Base-by-base conservation (phyloP, 805 yeast genomes). In the Wilhelminamyces savonicus region DNA sequence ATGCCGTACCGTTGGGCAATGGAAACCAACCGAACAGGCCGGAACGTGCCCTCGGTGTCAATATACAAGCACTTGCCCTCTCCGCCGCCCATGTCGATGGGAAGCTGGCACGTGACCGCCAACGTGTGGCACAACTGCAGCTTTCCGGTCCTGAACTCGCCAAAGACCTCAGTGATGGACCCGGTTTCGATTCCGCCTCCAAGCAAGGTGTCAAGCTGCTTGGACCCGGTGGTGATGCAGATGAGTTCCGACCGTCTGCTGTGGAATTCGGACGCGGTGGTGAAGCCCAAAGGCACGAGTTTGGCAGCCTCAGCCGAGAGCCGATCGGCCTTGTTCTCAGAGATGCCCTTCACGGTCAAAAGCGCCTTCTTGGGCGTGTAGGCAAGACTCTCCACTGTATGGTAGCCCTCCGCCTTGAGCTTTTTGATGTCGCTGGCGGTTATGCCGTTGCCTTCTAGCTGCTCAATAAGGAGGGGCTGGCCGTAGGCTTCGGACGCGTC, bases 111-210 rank as follows among this genome's bases (percentile, higher is more conserved):
- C 2, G 97, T 90, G 5, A 92, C 95, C 0, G 97, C 95, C 32
- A 92, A 68, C 2, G 97, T 92, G 54, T 92, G 98, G 57, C 98
- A 92, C 27, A 92, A 62, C 63, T 92, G 98, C 4, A 97, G 86
- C 54, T 92, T 92, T 26, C 98, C 98, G 2, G 98, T 92, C 63
- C 97, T 76, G 55, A 88, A 92, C 57, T 92, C 98, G 21, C 98
- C 98, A 63, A 85, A 92, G 7, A 90, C 74, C 59, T 92, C 98
- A 1, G 98, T 92, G 41, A 92, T 82, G 2, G 95, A 83, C 2
- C 98, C 98, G 0, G 98, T 92, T 55, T 92, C 98, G 29, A 92
- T 74, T 24, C 98, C 98, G 31, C 98, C 98, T 7, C 97, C 97
- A 23, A 92, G 65, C 29, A 92, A 64, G 1, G 95, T 86, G 54